Conservation (phyloP, 1,284 basidiomycete genomes). For the Irpex sp. region DNA sequence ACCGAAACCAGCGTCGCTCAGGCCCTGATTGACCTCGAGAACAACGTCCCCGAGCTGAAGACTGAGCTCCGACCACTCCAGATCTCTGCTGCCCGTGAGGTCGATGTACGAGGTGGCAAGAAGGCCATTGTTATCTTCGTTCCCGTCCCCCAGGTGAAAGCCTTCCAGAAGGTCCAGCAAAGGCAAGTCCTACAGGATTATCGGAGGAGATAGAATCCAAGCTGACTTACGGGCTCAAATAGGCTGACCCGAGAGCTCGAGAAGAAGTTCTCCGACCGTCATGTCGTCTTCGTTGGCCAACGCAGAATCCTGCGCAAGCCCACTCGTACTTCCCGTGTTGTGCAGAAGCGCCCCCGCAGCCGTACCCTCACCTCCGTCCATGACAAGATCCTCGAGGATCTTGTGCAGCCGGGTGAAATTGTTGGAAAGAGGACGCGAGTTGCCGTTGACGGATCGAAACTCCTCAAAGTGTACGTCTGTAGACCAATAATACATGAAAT, state of each 20-base stretch:
- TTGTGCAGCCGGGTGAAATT: conserved; percentile 99
- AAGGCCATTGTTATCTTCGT: conserved; percentile 99
- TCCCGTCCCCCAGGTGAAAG: conserved; percentile 96
- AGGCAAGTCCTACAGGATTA: conserved; percentile 58
- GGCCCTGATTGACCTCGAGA: conserved; percentile 96
- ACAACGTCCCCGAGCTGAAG: conserved; percentile 98
- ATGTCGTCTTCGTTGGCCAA: conserved; percentile 98
- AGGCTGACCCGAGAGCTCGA: conserved; percentile 98
- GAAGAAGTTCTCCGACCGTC: conserved; percentile 99
- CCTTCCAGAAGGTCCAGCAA: conserved; percentile 98
- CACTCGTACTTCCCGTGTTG: conserved; percentile 86
- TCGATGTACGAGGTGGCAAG: conserved; percentile 99
- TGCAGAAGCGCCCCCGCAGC: conserved; percentile 96
- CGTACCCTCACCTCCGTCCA: conserved; percentile 98
- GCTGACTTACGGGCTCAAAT: conserved; percentile 8
- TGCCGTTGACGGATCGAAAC: conserved; percentile 86
- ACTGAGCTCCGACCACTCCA: conserved; percentile 92
- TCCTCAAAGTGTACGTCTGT: conserved; percentile 86
- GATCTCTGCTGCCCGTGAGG: conserved; percentile 97
- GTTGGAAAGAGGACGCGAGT: conserved; percentile 97
- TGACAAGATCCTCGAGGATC: conserved; percentile 98
- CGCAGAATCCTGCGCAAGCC: conserved; percentile 98
- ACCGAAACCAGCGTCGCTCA: conserved; percentile 93
- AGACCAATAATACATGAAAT: neutral
- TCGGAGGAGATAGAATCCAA: neutral